Conservation (phyloP, 83 land plant species). For the Picea engelmannii region DNA sequence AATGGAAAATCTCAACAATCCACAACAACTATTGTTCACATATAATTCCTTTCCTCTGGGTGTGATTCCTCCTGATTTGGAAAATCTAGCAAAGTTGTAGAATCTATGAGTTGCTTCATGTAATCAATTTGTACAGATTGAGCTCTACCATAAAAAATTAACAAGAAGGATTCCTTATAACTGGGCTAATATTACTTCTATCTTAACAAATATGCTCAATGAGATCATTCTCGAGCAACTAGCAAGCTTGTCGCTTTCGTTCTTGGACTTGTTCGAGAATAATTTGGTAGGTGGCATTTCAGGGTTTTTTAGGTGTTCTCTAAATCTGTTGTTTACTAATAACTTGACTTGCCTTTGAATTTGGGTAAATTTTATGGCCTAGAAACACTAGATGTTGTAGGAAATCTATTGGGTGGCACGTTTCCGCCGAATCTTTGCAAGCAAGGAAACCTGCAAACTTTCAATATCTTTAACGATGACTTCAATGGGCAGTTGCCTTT, state of each 20-base stretch:
- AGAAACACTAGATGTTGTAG: constrained; percentile 11
- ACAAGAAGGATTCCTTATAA: constrained; percentile 47
- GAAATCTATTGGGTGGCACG: constrained; percentile 13
- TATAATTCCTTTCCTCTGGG: constrained; percentile 59
- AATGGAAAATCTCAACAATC: constrained; percentile 10
- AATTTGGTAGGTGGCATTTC: no score
- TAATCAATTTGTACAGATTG: constrained; percentile 51
- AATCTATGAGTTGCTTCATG: constrained; percentile 44
- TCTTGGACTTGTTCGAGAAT: background rate
- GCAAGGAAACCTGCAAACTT: background rate
- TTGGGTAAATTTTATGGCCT: constrained; percentile 9
- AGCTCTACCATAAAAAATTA: constrained; percentile 26
- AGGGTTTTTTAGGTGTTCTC: no score
- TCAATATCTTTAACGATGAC: background rate
- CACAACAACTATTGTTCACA: constrained; percentile 38
- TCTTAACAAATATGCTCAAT: constrained; percentile 40
- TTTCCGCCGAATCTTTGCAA: constrained; percentile 7
- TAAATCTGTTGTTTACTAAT: constrained; percentile 13
- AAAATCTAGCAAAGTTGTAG: constrained; percentile 42
- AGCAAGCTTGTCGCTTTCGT: background rate
- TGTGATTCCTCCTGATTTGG: constrained; percentile 4
- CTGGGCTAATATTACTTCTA: constrained; percentile 26
- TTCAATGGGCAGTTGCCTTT: background rate
- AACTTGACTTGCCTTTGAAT: constrained; percentile 15
- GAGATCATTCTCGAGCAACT: constrained; percentile 34